phyloP scores from a whole-genome alignment of 345 rosid genomes.

The Bruguiera sexangula region DNA sequence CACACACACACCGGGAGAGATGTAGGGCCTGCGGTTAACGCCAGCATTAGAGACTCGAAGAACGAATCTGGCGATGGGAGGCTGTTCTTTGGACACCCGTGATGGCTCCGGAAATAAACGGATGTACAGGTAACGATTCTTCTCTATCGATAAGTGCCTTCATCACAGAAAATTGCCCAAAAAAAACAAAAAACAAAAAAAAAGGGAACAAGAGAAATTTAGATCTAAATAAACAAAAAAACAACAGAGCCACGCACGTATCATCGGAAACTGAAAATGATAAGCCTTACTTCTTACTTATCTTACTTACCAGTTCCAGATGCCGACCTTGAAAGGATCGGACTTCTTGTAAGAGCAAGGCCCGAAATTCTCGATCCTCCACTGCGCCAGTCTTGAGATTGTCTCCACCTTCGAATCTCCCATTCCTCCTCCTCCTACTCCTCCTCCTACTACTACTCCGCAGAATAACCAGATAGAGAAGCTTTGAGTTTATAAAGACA shows the following conservation, averaged over 20 bases:
- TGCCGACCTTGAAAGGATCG: slow-evolving; percentile 85
- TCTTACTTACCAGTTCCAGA: slow-evolving; percentile 79
- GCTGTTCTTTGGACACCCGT: slow-evolving; percentile 64
- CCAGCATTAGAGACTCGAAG: slow-evolving; percentile 64
- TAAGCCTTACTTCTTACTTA: not conserved
- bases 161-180: not conserved
- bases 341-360: slow-evolving; percentile 75
- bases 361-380: slow-evolving; percentile 84
- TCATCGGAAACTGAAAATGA: not conserved
- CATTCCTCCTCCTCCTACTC: slow-evolving; percentile 23
- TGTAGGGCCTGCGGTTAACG: slow-evolving; percentile 44
- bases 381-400: slow-evolving; percentile 84
- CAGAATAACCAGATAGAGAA: too few relatives aligned
- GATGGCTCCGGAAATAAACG: slow-evolving; percentile 82
- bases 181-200: not conserved
- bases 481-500: too few relatives aligned
- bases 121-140: slow-evolving; percentile 65
- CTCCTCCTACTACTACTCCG: too few relatives aligned
- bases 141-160: slow-evolving; percentile 85
- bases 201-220: not conserved
- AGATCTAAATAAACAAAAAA: not conserved
- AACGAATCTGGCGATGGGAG: slow-evolving; percentile 70
- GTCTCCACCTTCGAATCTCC: slow-evolving; percentile 85
- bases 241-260: not conserved
- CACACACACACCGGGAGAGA: slow-evolving; percentile 46